A percentile compares a stretch with the other conserved stretches of the same genome.
These are phyloP conservation scores for Pleurotus citrinopileatus DNA, from an alignment of 768 basidiomycete species.

Conservation along the genomic window DNA sequence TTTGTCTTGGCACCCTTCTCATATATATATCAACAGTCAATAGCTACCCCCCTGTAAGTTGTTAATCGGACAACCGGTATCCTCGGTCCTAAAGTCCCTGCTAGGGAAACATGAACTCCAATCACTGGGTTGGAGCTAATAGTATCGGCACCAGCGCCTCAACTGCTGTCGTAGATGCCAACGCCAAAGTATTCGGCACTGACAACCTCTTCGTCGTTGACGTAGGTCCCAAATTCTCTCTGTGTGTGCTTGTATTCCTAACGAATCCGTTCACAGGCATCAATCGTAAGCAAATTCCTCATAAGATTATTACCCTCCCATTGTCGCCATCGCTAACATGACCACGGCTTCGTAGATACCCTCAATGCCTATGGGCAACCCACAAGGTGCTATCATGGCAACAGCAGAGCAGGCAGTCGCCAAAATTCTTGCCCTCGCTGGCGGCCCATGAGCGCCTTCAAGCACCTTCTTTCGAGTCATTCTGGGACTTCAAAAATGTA, in stretches of 20 bases:
- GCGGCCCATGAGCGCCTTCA: conserved; percentile 41
- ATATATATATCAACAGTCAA: conserved; percentile 27
- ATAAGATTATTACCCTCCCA: not conserved
- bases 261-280: conserved; percentile 28
- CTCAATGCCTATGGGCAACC: conserved; percentile 55
- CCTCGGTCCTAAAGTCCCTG: not conserved
- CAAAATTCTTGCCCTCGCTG: conserved; percentile 51
- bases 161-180: conserved; percentile 50
- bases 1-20: not conserved
- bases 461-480: not conserved
- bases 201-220: conserved; percentile 56
- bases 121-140: conserved; percentile 63
- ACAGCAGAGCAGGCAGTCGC: conserved; percentile 56
- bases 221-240: conserved; percentile 25
- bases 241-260: too few relatives aligned
- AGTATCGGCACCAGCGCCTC: conserved; percentile 36
- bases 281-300: conserved; percentile 27
- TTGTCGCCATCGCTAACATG: not conserved
- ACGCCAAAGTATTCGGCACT: conserved; percentile 50
- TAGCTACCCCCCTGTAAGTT: conserved; percentile 30
- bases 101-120: conserved; percentile 47
- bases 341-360: conserved; percentile 32
- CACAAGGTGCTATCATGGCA: conserved; percentile 54
- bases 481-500: not conserved
- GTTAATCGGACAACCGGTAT: not conserved